phyloP scores from a whole-genome alignment of 1,139 yeast species.

The Kurtzmaniella quercitrusa region DNA sequence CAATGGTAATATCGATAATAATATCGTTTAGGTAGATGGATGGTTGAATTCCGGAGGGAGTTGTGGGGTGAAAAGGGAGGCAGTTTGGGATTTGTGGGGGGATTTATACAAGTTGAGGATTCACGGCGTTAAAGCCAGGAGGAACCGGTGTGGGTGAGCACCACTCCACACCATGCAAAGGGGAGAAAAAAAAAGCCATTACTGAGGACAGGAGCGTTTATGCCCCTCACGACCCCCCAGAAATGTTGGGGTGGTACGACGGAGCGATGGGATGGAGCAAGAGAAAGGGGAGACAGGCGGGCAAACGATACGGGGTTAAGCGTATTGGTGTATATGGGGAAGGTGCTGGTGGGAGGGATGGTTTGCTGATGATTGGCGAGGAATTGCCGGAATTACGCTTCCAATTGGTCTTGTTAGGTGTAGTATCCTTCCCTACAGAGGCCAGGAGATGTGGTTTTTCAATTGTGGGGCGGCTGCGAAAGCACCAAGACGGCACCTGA shows the following conservation, averaged over 20 bases:
- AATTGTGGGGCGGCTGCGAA: too few species aligned
- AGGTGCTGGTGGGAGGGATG: too few species aligned
- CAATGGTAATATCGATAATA: too few species aligned
- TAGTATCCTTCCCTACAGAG: too few species aligned
- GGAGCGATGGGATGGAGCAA: not conserved
- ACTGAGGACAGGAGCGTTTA: not conserved
- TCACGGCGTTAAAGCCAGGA: not conserved
- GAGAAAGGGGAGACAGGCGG: not conserved
- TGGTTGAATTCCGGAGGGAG: not conserved
- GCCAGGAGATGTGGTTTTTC: too few species aligned
- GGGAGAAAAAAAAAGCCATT: not conserved
- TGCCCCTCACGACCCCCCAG: not conserved
- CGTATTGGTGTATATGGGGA: not conserved
- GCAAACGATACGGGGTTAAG: not conserved
- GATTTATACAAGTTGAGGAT: not conserved
- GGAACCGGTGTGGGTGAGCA: not conserved
- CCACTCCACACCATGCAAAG: not conserved
- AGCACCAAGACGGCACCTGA: too few species aligned
- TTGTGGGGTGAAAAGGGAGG: not conserved
- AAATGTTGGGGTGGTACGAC: not conserved
- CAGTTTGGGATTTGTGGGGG: not conserved
- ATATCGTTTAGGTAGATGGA: too few species aligned
- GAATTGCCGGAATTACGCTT: too few species aligned
- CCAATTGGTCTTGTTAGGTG: too few species aligned
- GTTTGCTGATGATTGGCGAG: too few species aligned